Percentiles rank a stretch among this genome's conserved stretches.
These are phyloP conservation scores for Plasmodium adleri DNA, from an alignment of 169 alveolate species.

Conservation along the genomic window DNA sequence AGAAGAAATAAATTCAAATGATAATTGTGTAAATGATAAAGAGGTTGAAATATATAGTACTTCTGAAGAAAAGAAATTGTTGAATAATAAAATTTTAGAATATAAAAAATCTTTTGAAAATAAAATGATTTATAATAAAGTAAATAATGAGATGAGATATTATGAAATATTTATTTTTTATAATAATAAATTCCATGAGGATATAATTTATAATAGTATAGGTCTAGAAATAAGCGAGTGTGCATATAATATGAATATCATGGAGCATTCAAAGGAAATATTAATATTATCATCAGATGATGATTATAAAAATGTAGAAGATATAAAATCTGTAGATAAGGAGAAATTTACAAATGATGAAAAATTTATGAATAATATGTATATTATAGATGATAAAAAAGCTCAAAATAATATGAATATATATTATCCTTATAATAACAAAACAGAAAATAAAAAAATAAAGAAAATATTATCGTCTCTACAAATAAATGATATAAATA, in stretches of 20 bases:
- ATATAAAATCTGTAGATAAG: background rate
- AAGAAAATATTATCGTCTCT: conserved; percentile 18
- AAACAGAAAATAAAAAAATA: background rate
- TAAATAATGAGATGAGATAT: conserved; percentile 6
- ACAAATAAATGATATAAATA: conserved; percentile 2
- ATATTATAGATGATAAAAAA: too few relatives aligned
- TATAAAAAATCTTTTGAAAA: conserved; percentile 1
- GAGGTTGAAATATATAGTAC: background rate
- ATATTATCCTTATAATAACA: too few relatives aligned
- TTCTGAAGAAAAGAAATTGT: conserved; percentile 2
- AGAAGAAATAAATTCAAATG: background rate
- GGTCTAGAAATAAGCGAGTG: conserved; percentile 37
- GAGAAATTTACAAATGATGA: background rate
- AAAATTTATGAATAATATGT: too few relatives aligned
- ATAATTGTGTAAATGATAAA: background rate
- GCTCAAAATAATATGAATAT: too few relatives aligned
- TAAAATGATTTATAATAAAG: background rate
- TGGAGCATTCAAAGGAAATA: conserved; percentile 25
- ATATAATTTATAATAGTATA: conserved; percentile 11
- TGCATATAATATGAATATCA: background rate
- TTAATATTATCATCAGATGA: conserved; percentile 2
- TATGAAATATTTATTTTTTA: conserved; percentile 38
- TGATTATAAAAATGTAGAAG: background rate
- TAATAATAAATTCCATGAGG: conserved; percentile 3
- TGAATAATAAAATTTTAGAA: background rate